phyloP scores from a whole-genome alignment of 768 basidiomycete genomes.

The Dentipellis fragilis region DNA sequence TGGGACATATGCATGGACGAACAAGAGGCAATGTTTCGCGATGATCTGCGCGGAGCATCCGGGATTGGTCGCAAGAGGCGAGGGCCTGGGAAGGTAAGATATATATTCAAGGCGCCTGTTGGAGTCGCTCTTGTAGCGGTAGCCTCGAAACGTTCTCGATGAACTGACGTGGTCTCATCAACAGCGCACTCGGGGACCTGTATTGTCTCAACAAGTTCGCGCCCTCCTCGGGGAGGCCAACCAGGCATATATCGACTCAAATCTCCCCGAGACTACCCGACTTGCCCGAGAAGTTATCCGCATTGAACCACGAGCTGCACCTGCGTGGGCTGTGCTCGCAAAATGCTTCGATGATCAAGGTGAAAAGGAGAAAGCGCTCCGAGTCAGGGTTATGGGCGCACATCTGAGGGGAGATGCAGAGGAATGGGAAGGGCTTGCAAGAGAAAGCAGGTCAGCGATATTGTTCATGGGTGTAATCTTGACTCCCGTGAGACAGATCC shows the following conservation, averaged over 20 bases:
- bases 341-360: constrained; percentile 70
- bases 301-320: constrained; percentile 76
- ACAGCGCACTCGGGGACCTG: constrained; percentile 27
- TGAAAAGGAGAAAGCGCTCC: constrained; percentile 62
- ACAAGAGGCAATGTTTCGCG: constrained; percentile 56
- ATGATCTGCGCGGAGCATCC: constrained; percentile 65
- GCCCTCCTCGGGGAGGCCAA: constrained; percentile 80
- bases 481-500: no score
- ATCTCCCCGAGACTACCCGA: constrained; percentile 59
- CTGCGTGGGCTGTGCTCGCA: constrained; percentile 84
- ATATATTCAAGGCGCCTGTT: not conserved
- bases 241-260: constrained; percentile 68
- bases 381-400: constrained; percentile 82
- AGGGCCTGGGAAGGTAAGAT: constrained; percentile 22
- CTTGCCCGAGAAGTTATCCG: constrained; percentile 89
- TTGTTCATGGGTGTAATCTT: not conserved
- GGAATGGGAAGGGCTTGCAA: constrained; percentile 79
- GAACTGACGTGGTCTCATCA: constrained; percentile 16
- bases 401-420: constrained; percentile 78
- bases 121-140: not conserved
- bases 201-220: constrained; percentile 60
- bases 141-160: constrained; percentile 26
- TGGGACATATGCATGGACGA: constrained; percentile 73
- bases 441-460: constrained; percentile 53
- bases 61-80: constrained; percentile 50